A percentile compares a stretch with the other conserved stretches of the same genome.
Evolutionary conservation across 2,329 filamentous ascomycete genomes (phyloP).

Genomic region (Drechslerella stenobrocha): DNA sequence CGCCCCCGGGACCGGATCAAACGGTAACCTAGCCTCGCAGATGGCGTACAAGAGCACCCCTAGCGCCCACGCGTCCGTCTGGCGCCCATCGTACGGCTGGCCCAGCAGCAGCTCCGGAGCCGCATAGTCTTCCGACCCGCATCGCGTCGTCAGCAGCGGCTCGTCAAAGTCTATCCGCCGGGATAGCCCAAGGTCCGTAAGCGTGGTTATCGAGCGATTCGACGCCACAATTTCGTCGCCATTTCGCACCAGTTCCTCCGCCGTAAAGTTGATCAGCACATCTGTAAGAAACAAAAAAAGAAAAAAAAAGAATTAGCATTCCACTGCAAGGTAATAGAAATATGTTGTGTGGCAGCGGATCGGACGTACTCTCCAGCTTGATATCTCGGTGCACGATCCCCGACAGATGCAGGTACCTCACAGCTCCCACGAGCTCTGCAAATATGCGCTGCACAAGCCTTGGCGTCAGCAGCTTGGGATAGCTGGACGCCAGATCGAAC

Average conservation of each 20-base stretch:
- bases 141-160: conserved; percentile 87
- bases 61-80: conserved; percentile 91
- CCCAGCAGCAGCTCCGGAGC: conserved; percentile 96
- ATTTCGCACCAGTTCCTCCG: conserved; percentile 62
- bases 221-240: conserved; percentile 68
- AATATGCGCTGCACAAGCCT: conserved; percentile 80
- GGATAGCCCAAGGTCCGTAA: conserved; percentile 89
- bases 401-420: conserved; percentile 79
- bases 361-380: conserved; percentile 90
- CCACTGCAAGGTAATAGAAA: no score
- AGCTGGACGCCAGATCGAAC: conserved; percentile 82
- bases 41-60: conserved; percentile 91
- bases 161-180: conserved; percentile 76
- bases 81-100: conserved; percentile 87
- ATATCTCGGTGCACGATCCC: conserved; percentile 95
- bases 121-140: conserved; percentile 95
- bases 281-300: conserved; percentile 61
- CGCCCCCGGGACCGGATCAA: conserved; percentile 81
- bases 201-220: conserved; percentile 78
- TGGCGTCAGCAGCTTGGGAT: conserved; percentile 65
- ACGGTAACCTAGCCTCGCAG: conserved; percentile 88
- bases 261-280: conserved; percentile 82
- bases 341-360: no score
- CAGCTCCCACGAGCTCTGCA: conserved; percentile 80
- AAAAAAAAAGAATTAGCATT: no score